Base-by-base conservation (phyloP, 73 alveolate genomes). In the Stentor roeselii region DNA sequence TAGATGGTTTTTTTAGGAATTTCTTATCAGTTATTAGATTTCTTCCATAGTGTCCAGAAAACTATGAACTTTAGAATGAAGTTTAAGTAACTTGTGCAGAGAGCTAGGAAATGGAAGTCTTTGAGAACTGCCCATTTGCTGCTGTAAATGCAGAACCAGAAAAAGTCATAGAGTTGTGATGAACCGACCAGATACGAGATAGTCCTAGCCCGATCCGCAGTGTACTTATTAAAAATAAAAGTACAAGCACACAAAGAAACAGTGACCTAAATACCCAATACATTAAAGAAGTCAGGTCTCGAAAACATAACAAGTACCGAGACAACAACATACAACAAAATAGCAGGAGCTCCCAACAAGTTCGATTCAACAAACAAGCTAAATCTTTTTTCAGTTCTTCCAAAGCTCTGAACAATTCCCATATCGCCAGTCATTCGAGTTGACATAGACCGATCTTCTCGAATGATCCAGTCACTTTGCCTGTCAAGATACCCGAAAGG, bases 401-500 rank as follows among this genome's bases (percentile, higher is more conserved):
- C n/a, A n/a, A n/a, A n/a, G n/a, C n/a, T n/a, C n/a, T n/a, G n/a
- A n/a, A n/a, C n/a, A n/a, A n/a, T n/a, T n/a, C n/a, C n/a, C n/a
- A n/a, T n/a, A n/a, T n/a, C 6, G 21, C 67, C 67, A 11, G 67
- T 50, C 30, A 50, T 50, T 50, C 67, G 6, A 11, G 67, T 50
- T 50, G 67, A 50, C 21, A 50, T 21, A 50, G 67, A 50, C 6
- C 67, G 67, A 11, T 50, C 67, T 50, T 50, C 67, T 50, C 67
- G 6, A 21, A 67, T 1, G 14, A 34, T 67, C 42, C 80, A 67
- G 14, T 67, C 80, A 34, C 34, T 67, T 1, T 21, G 41, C 21
- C 0, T 30, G 41, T 82, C 93, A n/a, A 90, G 74, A 82, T 83
- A 83, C 3, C 94, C 96, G 59, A 91, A 91, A 31, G 96, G 96